A percentile compares a stretch with the other conserved stretches of the same genome.
These are phyloP conservation scores for Nothophoma quercina DNA, from an alignment of 2,329 filamentous ascomycete species.

Conservation along the genomic window DNA sequence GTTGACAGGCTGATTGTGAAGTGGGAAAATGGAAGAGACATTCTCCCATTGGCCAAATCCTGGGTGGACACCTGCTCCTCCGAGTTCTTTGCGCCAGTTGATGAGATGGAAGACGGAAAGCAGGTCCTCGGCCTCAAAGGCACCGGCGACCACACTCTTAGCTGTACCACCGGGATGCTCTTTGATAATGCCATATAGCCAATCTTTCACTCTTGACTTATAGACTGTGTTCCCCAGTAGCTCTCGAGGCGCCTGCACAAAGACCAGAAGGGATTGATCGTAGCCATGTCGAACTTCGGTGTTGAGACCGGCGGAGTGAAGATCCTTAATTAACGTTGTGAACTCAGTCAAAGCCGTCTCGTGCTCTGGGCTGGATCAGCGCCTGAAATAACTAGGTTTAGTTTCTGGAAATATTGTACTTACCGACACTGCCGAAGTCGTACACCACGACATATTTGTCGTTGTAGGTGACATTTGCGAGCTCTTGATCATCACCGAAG, in stretches of 20 bases:
- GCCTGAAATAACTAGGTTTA: too few species aligned
- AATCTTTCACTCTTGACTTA: constrained; percentile 73
- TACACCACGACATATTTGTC: constrained; percentile 46
- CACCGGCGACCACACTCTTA: constrained; percentile 60
- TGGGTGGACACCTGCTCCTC: constrained; percentile 79
- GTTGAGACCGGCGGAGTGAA: constrained; percentile 39
- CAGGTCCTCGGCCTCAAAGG: constrained; percentile 80
- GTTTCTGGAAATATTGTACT: constrained; percentile 11
- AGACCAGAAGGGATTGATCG: constrained; percentile 39
- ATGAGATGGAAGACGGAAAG: constrained; percentile 80
- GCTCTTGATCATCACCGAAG: constrained; percentile 33
- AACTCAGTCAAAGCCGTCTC: constrained; percentile 33
- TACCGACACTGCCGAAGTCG: constrained; percentile 38
- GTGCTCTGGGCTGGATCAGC: constrained; percentile 23
- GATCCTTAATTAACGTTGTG: constrained; percentile 29
- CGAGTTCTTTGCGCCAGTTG: constrained; percentile 74
- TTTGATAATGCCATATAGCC: constrained; percentile 78
- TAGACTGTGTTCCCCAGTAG: constrained; percentile 43
- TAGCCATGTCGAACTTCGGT: constrained; percentile 44
- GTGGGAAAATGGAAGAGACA: constrained; percentile 76
- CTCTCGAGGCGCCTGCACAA: constrained; percentile 41
- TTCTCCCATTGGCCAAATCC: constrained; percentile 74
- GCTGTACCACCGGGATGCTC: constrained; percentile 62
- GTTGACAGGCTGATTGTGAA: constrained; percentile 81
- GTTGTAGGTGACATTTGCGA: constrained; percentile 37